These are phyloP conservation scores for Sphaerostilbella broomeana DNA, from an alignment of 2,329 filamentous ascomycete genomes.

Conservation along the genomic window DNA sequence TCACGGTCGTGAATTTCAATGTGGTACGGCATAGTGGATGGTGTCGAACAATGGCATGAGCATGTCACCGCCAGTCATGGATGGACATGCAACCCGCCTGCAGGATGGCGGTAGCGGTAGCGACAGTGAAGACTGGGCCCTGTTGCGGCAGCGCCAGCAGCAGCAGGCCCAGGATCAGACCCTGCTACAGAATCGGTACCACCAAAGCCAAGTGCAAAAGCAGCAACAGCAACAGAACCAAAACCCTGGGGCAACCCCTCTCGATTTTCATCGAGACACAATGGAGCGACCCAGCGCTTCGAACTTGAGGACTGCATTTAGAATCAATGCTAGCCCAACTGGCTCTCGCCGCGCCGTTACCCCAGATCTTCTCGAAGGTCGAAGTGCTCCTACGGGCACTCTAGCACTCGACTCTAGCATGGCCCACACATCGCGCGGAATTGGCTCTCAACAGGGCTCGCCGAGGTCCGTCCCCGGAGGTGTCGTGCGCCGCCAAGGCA, in stretches of 20 bases:
- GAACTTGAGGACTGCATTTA: constrained; percentile 30
- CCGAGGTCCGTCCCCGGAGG: constrained; percentile 27
- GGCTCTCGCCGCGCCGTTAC: constrained; percentile 57
- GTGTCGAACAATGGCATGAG: constrained; percentile 40
- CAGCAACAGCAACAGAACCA: constrained; percentile 10
- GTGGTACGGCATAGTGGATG: constrained; percentile 28
- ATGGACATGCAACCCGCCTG: constrained; percentile 31
- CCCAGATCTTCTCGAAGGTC: constrained; percentile 47
- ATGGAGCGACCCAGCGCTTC: constrained; percentile 31
- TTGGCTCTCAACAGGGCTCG: constrained; percentile 27
- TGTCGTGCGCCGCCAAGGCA: constrained; percentile 47
- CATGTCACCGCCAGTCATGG: constrained; percentile 40
- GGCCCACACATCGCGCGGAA: constrained; percentile 20
- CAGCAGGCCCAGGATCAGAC: constrained; percentile 22
- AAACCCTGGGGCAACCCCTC: constrained; percentile 15
- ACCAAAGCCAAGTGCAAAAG: constrained; percentile 10
- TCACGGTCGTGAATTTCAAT: constrained; percentile 21
- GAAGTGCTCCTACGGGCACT: constrained; percentile 20
- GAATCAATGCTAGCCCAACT: constrained; percentile 25
- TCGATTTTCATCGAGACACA: constrained; percentile 24
- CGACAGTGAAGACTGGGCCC: constrained; percentile 28
- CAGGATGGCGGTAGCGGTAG: constrained; percentile 32
- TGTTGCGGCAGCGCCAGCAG: constrained; percentile 26
- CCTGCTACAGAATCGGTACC: constrained; percentile 14
- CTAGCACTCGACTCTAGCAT: constrained; percentile 17